Conservation (phyloP, 345 rosid species). For the Ceriops decandra region DNA sequence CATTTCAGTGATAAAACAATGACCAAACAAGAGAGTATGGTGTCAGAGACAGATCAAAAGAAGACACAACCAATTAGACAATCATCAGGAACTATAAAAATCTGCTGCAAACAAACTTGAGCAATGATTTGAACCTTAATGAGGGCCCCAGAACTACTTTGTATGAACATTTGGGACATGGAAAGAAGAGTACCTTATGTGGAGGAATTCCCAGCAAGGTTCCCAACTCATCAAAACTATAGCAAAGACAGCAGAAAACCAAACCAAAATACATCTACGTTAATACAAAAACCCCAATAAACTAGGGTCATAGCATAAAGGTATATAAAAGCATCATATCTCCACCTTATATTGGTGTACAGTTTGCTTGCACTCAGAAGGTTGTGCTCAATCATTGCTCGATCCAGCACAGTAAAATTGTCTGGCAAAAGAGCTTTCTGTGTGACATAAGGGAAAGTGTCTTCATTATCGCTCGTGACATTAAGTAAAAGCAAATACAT, state of each 20-base stretch:
- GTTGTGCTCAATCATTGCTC: conserved; percentile 98
- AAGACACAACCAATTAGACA: not conserved
- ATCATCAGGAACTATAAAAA: not conserved
- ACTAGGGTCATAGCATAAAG: not conserved
- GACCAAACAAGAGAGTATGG: not conserved
- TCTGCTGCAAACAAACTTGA: not conserved
- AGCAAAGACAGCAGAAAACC: conserved; percentile 9
- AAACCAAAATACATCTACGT: not conserved
- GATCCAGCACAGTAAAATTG: conserved; percentile 89
- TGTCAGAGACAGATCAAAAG: not conserved
- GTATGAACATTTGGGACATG: not conserved
- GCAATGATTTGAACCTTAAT: not conserved
- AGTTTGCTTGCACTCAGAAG: conserved; percentile 96
- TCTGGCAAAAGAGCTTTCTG: conserved; percentile 96
- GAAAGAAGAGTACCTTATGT: conserved; percentile 50
- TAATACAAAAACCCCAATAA: not conserved
- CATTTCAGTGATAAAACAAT: not conserved
- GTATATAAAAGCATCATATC: conserved; percentile 7
- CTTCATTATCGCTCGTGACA: not conserved
- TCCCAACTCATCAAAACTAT: conserved; percentile 92
- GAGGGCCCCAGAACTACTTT: not conserved
- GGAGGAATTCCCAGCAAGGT: conserved; percentile 92
- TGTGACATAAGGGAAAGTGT: conserved; percentile 18
- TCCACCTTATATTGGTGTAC: conserved; percentile 88
- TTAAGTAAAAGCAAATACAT: conserved; percentile 9